Evolutionary conservation across 192 early-diverging fungal genomes (phyloP).

Genomic region (Thamnidium elegans): DNA sequence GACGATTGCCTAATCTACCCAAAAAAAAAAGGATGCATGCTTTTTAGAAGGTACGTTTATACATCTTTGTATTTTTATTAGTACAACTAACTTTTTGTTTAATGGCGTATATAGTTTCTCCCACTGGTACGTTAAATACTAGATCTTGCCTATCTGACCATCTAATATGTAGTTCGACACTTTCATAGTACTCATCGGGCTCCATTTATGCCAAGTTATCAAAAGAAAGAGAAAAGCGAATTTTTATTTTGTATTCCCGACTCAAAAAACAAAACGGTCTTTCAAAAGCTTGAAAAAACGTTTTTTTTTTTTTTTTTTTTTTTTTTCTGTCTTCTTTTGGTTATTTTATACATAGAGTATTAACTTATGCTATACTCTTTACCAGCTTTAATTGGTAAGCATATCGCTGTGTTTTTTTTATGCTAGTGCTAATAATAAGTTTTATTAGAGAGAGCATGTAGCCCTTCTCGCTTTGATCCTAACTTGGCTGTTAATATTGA

Average conservation of each 20-base stretch:
- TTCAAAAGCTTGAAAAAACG: no score
- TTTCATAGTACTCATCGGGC: constrained; percentile 18
- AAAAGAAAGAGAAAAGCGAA: no score
- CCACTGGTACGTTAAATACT: constrained; percentile 21
- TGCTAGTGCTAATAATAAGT: background rate
- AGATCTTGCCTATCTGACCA: constrained; percentile 44
- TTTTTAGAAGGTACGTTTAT: background rate
- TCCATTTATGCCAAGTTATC: no score
- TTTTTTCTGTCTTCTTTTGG: no score
- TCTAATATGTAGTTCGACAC: constrained; percentile 37
- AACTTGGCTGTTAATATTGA: constrained; percentile 90
- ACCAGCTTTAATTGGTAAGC: constrained; percentile 9
- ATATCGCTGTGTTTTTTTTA: background rate
- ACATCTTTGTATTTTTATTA: background rate
- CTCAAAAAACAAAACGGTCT: no score
- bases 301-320: no score
- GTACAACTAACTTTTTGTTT: constrained; percentile 43
- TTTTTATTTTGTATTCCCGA: no score
- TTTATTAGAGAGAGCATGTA: constrained; percentile 74
- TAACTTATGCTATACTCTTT: background rate
- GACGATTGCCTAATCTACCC: constrained; percentile 31
- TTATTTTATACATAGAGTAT: background rate
- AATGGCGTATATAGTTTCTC: constrained; percentile 37
- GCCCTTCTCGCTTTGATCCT: constrained; percentile 65
- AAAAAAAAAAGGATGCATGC: background rate